Evolutionary conservation across 2,329 filamentous ascomycete species (phyloP), one percentile per base, ranked within the genome.

Genomic region (Colletotrichum siamense): DNA sequence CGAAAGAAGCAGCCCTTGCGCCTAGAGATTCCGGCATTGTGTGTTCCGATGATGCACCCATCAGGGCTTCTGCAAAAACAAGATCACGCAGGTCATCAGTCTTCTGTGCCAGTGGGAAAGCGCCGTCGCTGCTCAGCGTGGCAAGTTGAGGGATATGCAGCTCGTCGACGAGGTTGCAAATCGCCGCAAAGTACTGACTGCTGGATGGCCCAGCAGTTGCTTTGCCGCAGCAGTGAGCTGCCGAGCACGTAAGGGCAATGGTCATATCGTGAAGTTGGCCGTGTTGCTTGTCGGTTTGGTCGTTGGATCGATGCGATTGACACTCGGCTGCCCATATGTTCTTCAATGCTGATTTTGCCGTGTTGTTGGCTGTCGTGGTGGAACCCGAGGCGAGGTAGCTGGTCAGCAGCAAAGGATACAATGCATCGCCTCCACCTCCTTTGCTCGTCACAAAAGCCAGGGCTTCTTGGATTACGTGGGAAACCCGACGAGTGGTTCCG

Each of bases 1-100:
- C 81, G 67, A 85, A 85, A 26, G 7, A 6, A 68, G 30, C 8
- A 70, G 30, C 6, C 59, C 62, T 28, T 55, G 22, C 18, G 57
- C 44, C 12, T n/a, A n/a, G 26, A n/a, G 6, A 18, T 16, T n/a
- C 26, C 18, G 15, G 15, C 30, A 34, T 28, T 28, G 18, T 24
- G 16, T 61, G 18, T 28, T 62, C 59, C 55, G 34, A 8, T 66
- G 69, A 39, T 75, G 66, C 6, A 28, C 44, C n/a, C 30, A 57
- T 59, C 30, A 67, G 28, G 13, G 82, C 85, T 78, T 92, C 90
- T 5, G 89, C 90, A 79, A 89, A 91, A 12, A 87, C 87, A 55
- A 91, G 85, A 78, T 92, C 90, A 30, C 87, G 84, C 8, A 91
- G 82, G 78, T 90, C 88, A 70, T 87, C 88, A 16, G 89, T 91